A percentile compares a stretch with the other conserved stretches of the same genome.
Conservation (phyloP, 345 rosid species). For the Corchorus olitorius region DNA sequence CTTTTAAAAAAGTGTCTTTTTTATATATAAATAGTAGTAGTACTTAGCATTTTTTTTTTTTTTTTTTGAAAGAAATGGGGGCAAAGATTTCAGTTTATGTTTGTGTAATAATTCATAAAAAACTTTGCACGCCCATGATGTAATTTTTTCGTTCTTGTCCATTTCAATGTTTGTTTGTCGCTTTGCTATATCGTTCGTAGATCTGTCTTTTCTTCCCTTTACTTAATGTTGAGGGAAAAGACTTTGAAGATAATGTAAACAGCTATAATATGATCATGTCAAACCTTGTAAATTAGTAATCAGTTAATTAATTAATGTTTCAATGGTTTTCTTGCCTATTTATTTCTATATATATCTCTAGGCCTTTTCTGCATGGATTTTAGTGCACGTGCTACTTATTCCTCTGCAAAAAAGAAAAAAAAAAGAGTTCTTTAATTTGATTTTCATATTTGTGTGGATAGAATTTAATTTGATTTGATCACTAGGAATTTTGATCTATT, state of each 20-base stretch:
- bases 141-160: slow-evolving; percentile 17
- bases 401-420: slow-evolving; percentile 2
- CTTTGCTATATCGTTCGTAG: slow-evolving; percentile 9
- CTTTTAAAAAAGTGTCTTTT: slow-evolving; percentile 29
- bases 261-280: background rate
- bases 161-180: slow-evolving; percentile 6
- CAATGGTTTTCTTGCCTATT: background rate
- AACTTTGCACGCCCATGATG: slow-evolving; percentile 27
- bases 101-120: slow-evolving; percentile 32
- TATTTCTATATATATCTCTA: background rate
- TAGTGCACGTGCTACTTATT: slow-evolving; percentile 39
- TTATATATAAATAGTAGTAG: background rate
- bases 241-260: background rate
- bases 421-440: background rate
- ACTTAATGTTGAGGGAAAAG: slow-evolving; percentile 25
- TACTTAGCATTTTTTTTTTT: background rate
- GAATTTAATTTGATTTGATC: background rate
- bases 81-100: slow-evolving; percentile 2
- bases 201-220: slow-evolving; percentile 20
- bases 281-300: slow-evolving; percentile 18
- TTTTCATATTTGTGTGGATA: background rate
- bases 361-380: slow-evolving; percentile 39
- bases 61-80: slow-evolving; percentile 12
- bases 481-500: background rate
- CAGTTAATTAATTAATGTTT: background rate